Evolutionary conservation across 371 early-diverging fungal genomes (phyloP).

Genomic region (Saksenaea oblongispora): DNA sequence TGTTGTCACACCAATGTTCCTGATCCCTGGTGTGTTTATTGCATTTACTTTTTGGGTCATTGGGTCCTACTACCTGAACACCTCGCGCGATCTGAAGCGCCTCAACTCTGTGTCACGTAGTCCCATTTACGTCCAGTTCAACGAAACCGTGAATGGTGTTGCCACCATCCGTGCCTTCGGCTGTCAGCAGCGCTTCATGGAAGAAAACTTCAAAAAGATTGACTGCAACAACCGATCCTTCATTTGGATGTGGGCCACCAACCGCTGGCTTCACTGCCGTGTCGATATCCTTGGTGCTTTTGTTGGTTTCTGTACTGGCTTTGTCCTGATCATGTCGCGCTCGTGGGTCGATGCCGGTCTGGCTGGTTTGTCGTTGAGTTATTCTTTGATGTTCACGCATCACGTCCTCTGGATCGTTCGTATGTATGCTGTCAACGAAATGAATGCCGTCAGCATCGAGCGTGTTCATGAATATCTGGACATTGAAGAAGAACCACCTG

Average conservation of each 20-base stretch:
- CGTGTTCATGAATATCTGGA: constrained; percentile 62
- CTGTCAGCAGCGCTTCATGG: constrained; percentile 50
- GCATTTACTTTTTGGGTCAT: constrained; percentile 28
- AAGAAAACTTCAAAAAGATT: constrained; percentile 44
- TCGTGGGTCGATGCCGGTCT: constrained; percentile 33
- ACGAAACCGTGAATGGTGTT: constrained; percentile 22
- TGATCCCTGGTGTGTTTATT: constrained; percentile 22
- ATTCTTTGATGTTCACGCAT: constrained; percentile 1
- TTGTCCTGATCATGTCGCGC: constrained; percentile 28
- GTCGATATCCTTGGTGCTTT: constrained; percentile 45
- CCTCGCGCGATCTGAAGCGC: constrained; percentile 30
- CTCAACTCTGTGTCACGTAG: constrained; percentile 21
- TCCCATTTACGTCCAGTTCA: constrained; percentile 23
- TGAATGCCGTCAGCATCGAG: constrained; percentile 59
- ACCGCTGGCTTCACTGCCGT: constrained; percentile 57
- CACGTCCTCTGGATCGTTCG: constrained; percentile 43
- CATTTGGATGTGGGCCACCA: constrained; percentile 70
- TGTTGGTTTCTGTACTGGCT: constrained; percentile 39
- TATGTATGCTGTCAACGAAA: constrained; percentile 31
- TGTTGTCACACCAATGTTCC: constrained; percentile 12
- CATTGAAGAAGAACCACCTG: constrained; percentile 63
- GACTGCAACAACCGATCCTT: constrained; percentile 68
- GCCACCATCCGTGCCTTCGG: constrained; percentile 38
- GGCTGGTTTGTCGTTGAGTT: constrained; percentile 45
- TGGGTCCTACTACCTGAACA: constrained; percentile 14